Evolutionary conservation across 83 land plant genomes (phyloP).

Genomic region (Larix sibirica): DNA sequence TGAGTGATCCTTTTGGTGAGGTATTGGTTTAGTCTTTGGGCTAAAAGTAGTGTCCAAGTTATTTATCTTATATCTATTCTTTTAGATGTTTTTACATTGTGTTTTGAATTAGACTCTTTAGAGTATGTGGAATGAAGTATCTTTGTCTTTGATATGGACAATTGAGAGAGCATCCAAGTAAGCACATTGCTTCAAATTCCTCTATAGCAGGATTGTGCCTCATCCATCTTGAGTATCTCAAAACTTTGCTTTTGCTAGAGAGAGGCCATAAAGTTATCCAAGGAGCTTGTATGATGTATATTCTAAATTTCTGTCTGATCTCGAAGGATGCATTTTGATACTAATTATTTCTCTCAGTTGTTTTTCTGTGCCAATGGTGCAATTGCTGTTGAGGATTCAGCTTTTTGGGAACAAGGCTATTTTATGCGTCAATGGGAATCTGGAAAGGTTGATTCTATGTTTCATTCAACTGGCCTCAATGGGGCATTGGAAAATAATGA

Average conservation of each 20-base stretch:
- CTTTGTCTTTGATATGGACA: background rate
- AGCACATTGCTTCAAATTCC: background rate
- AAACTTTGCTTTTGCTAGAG: slow-evolving; percentile 1
- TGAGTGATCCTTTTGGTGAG: slow-evolving; percentile 95
- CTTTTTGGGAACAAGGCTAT: slow-evolving; percentile 91
- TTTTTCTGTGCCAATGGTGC: slow-evolving; percentile 75
- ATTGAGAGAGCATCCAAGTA: slow-evolving; percentile 7
- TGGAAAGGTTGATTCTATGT: slow-evolving; percentile 3
- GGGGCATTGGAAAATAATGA: slow-evolving; percentile 8
- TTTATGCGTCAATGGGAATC: slow-evolving; percentile 33
- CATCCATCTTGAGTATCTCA: background rate
- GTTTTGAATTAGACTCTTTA: background rate
- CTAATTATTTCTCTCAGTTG: slow-evolving; percentile 47
- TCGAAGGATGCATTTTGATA: slow-evolving; percentile 2
- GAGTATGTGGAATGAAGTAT: slow-evolving; percentile 4
- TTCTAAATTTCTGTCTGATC: background rate
- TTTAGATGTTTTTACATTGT: background rate
- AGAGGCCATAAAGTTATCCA: background rate
- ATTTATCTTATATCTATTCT: background rate
- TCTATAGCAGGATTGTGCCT: background rate
- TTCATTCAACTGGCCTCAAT: background rate
- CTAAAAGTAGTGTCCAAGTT: background rate
- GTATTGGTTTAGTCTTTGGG: slow-evolving; percentile 27
- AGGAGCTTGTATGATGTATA: background rate
- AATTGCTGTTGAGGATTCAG: slow-evolving; percentile 66